Conservation (phyloP, 108 stramenopile genomes). For the Pseudonitzschia delicatissima region DNA sequence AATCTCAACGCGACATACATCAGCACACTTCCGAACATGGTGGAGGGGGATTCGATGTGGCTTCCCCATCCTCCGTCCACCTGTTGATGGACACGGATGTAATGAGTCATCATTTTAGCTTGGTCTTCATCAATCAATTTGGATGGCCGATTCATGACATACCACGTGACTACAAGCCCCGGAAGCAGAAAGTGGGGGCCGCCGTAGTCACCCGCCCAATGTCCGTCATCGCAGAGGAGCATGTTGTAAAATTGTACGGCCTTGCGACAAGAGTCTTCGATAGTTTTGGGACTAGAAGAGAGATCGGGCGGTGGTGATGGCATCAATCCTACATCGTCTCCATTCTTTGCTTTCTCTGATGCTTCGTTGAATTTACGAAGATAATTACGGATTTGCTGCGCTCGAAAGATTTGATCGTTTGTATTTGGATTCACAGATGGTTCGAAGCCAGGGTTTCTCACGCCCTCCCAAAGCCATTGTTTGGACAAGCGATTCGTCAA, state of each 20-base stretch:
- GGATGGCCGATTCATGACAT: slow-evolving; percentile 69
- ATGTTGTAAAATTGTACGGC: slow-evolving; percentile 79
- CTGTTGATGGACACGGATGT: slow-evolving; percentile 93
- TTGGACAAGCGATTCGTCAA: slow-evolving; percentile 35
- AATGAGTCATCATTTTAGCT: slow-evolving; percentile 75
- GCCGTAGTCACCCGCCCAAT: slow-evolving; percentile 97
- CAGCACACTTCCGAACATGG: slow-evolving; percentile 96
- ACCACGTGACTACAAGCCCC: slow-evolving; percentile 92
- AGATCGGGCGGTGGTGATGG: slow-evolving; percentile 21
- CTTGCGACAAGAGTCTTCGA: slow-evolving; percentile 54
- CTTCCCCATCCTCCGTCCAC: slow-evolving; percentile 98
- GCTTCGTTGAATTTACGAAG: slow-evolving; percentile 32
- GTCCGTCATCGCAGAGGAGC: slow-evolving; percentile 87
- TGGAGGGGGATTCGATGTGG: slow-evolving; percentile 95
- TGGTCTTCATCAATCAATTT: slow-evolving; percentile 58
- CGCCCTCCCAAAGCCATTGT: slow-evolving; percentile 66
- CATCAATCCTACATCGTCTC: background rate
- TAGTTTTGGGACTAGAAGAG: slow-evolving; percentile 35
- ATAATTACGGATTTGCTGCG: slow-evolving; percentile 74
- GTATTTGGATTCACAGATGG: slow-evolving; percentile 81
- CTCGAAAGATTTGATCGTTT: slow-evolving; percentile 70
- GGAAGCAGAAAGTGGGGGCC: slow-evolving; percentile 98
- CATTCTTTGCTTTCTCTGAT: background rate
- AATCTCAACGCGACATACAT: slow-evolving; percentile 91
- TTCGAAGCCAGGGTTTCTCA: slow-evolving; percentile 50